Percentiles rank a stretch among this genome's conserved stretches.
phyloP scores from a whole-genome alignment of 768 basidiomycete genomes.

The Pisolithus albus region DNA sequence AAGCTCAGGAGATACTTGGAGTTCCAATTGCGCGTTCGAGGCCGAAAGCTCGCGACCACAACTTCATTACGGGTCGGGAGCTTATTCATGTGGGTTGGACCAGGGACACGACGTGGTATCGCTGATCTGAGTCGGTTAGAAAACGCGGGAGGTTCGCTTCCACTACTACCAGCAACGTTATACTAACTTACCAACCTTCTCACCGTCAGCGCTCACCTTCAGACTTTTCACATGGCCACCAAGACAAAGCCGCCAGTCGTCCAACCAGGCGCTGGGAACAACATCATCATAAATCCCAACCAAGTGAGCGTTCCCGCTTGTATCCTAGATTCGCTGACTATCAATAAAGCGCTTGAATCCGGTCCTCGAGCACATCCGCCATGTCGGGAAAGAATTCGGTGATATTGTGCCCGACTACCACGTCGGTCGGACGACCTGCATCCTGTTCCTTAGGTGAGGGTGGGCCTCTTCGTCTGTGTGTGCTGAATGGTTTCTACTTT shows the following conservation, averaged over 20 bases:
- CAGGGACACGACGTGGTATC: no score
- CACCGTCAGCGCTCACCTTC: no score
- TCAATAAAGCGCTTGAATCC: constrained; percentile 71
- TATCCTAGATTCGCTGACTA: not conserved
- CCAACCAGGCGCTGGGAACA: constrained; percentile 57
- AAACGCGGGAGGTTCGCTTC: no score
- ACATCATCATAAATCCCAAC: constrained; percentile 55
- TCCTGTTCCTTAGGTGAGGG: constrained; percentile 89
- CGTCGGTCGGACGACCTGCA: constrained; percentile 89
- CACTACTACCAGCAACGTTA: no score
- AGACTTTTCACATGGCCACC: not conserved
- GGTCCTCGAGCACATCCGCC: constrained; percentile 77
- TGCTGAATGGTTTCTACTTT: not conserved
- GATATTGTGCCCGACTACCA: constrained; percentile 94
- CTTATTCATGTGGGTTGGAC: not conserved
- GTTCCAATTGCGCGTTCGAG: no score
- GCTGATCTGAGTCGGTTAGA: no score
- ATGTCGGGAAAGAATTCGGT: constrained; percentile 89
- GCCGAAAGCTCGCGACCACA: not conserved
- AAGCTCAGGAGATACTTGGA: no score
- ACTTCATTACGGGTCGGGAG: not conserved
- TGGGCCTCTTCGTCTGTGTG: constrained; percentile 18
- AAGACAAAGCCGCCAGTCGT: constrained; percentile 46
- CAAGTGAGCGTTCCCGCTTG: constrained; percentile 35
- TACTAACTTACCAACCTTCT: no score